Conservation (phyloP, 768 basidiomycete genomes). For the Glaciozyma antarctica region DNA sequence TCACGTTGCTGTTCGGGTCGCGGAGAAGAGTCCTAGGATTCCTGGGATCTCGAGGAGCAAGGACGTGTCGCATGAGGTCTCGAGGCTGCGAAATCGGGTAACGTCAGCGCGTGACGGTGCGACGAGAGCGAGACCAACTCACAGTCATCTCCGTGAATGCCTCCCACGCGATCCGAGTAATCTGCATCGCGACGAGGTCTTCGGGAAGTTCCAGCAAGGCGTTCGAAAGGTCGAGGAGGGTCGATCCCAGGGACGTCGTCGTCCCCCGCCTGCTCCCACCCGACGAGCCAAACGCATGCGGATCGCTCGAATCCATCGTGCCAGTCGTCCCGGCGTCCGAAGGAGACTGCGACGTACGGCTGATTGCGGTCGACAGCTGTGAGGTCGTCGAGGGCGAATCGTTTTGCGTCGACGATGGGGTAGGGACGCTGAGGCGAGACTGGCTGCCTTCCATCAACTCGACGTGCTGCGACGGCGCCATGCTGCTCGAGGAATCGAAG, state of each 20-base stretch:
- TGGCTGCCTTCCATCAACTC: neutral
- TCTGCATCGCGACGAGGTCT: constrained; percentile 30
- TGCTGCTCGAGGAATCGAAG: constrained; percentile 7
- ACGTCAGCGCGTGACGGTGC: neutral
- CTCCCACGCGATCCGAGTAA: constrained; percentile 34
- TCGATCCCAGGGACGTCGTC: neutral
- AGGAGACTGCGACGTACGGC: neutral
- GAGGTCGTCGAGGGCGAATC: neutral
- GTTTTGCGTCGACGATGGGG: neutral
- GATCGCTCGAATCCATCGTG: constrained; percentile 20
- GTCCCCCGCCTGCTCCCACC: neutral
- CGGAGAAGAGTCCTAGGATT: constrained; percentile 25
- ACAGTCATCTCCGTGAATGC: constrained; percentile 31
- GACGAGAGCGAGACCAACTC: neutral
- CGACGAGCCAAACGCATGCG: neutral
- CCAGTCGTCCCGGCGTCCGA: constrained; percentile 11
- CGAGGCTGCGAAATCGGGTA: constrained; percentile 24
- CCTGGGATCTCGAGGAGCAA: constrained; percentile 32
- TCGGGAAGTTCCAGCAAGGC: constrained; percentile 24
- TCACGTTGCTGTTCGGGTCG: constrained; percentile 24
- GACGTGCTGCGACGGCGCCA: neutral
- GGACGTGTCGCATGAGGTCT: constrained; percentile 35
- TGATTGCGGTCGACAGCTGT: neutral
- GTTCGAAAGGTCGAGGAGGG: constrained; percentile 27
- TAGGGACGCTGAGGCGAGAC: constrained; percentile 4